Evolutionary conservation across 1,139 yeast genomes (phyloP).

Genomic region (Casaregolazyma suthepensis): DNA sequence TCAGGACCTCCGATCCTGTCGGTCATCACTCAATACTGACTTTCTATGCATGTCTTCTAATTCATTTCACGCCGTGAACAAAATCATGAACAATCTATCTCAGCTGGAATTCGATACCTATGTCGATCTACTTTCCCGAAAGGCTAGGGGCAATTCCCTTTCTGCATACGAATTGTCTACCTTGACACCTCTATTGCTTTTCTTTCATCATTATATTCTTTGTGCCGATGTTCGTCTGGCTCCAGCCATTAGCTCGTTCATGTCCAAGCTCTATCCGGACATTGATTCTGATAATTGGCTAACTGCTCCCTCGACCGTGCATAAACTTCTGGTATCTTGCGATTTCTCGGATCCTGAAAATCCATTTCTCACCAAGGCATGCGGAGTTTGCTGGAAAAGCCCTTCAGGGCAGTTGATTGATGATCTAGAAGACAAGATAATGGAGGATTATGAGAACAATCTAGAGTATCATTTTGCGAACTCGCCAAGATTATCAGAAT

Average conservation of each 20-base stretch:
- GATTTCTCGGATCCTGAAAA: conserved; percentile 11
- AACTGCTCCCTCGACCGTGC: conserved; percentile 18
- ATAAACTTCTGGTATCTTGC: conserved; percentile 10
- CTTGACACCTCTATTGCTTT: conserved; percentile 9
- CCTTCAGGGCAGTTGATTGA: conserved; percentile 1
- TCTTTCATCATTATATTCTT: conserved; percentile 19
- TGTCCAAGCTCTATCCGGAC: conserved; percentile 17
- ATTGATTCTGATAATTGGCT: conserved; percentile 18
- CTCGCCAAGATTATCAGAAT: neutral
- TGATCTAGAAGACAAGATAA: conserved; percentile 11
- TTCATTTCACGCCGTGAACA: conserved; percentile 14
- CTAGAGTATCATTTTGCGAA: neutral
- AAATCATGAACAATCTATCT: conserved; percentile 17
- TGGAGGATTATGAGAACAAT: neutral
- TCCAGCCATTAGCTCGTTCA: conserved; percentile 14
- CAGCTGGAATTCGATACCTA: conserved; percentile 14
- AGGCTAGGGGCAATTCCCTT: neutral
- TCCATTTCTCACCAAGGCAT: conserved; percentile 11
- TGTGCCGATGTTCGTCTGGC: conserved; percentile 22
- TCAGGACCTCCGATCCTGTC: conserved; percentile 12
- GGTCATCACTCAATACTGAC: conserved; percentile 11
- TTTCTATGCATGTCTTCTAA: conserved; percentile 12
- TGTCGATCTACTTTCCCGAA: conserved; percentile 8
- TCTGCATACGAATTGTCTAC: conserved; percentile 2
- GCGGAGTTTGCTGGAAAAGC: conserved; percentile 8